Percentiles rank a stretch among this genome's conserved stretches.
phyloP scores from a whole-genome alignment of 140 eudicot genomes.

The Ambrosia hybrid region DNA sequence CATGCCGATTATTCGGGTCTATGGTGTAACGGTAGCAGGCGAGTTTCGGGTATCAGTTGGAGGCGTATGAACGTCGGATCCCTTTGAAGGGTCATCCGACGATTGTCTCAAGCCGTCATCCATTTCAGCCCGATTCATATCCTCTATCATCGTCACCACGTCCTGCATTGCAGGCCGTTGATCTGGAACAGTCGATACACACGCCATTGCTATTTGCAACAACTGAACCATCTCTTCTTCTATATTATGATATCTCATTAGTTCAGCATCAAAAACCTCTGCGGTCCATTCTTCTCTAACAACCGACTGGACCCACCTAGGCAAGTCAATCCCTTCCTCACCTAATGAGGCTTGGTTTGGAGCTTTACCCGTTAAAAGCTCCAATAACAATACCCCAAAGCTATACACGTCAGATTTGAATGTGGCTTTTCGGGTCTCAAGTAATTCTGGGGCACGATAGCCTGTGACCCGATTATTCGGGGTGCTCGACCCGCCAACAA shows the following conservation, averaged over 20 bases:
- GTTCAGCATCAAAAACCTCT: slow-evolving; percentile 88
- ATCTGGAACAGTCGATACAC: slow-evolving; percentile 73
- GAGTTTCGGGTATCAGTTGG: slow-evolving; percentile 67
- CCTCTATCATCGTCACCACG: slow-evolving; percentile 88
- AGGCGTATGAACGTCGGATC: slow-evolving; percentile 82
- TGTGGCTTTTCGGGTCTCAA: slow-evolving; percentile 66
- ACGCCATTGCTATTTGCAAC: slow-evolving; percentile 87
- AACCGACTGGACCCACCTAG: slow-evolving; percentile 94
- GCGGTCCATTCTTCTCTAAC: slow-evolving; percentile 95
- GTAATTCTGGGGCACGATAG: slow-evolving; percentile 81
- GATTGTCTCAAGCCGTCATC: slow-evolving; percentile 84
- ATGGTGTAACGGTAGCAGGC: slow-evolving; percentile 63
- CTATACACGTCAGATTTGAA: slow-evolving; percentile 86
- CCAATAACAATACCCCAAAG: slow-evolving; percentile 72
- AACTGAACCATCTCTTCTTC: slow-evolving; percentile 97
- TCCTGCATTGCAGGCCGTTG: slow-evolving; percentile 84
- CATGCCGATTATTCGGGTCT: slow-evolving; percentile 17
- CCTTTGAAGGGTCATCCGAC: slow-evolving; percentile 84
- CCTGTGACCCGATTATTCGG: slow-evolving; percentile 72
- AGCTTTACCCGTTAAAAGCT: slow-evolving; percentile 84
- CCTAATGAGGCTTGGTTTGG: slow-evolving; percentile 86
- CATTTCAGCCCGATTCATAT: slow-evolving; percentile 68
- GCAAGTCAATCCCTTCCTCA: slow-evolving; percentile 87
- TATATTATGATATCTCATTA: slow-evolving; percentile 73
- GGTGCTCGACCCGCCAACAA: slow-evolving; percentile 50